Base-by-base conservation (phyloP, 176 grass and related monocot species). In the Carex littledalei region DNA sequence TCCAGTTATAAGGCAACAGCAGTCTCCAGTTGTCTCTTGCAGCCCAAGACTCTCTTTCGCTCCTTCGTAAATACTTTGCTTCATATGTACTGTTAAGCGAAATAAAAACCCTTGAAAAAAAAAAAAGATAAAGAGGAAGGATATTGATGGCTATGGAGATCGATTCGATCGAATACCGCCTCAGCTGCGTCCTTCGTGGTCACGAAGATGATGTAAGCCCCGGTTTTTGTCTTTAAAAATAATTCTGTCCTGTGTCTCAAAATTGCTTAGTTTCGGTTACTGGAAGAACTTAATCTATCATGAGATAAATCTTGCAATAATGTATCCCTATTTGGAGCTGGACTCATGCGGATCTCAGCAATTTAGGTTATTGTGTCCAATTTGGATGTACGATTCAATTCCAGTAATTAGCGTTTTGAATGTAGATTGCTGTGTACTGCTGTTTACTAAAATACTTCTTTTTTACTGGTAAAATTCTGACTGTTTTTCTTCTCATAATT, bases 141-240 rank as follows among this genome's bases (percentile, higher is more conserved):
- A 21, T 11, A 34, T 31, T 3, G 18, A 76, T 63, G 69, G 83
- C 54, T 12, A 90, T 90, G 85, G 63, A 70, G 62, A 20, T 66
- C 52, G 85, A 73, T 5, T 59, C 84, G 56, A 81, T 86, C 57
- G 89, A 84, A 54, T 98, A 93, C 84, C 92, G 85, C 57, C 92
- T 98, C 49, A 87, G 86, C 85, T 86, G 86, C 9, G 86, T 88
- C 67, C 92, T 98, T 68, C 91, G 87, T 16, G 91, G 84, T 32
- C 95, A 98, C 85, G 89, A 93, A 76, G 95, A 98, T 62, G 95
- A 98, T 73, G 95, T 98, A 91, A 93, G 89, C 61, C 18, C n/a
- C 63, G 1, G 6, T 31, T 50, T 49, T 78, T 20, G 8, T 5
- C 24, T 1, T 1, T 43, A 17, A 43, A 10, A 0, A 6, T 13